Percentiles rank a stretch among this genome's conserved stretches.
Conservation (phyloP, 1,284 basidiomycete species). For the Ceraceosorus bombacis region DNA sequence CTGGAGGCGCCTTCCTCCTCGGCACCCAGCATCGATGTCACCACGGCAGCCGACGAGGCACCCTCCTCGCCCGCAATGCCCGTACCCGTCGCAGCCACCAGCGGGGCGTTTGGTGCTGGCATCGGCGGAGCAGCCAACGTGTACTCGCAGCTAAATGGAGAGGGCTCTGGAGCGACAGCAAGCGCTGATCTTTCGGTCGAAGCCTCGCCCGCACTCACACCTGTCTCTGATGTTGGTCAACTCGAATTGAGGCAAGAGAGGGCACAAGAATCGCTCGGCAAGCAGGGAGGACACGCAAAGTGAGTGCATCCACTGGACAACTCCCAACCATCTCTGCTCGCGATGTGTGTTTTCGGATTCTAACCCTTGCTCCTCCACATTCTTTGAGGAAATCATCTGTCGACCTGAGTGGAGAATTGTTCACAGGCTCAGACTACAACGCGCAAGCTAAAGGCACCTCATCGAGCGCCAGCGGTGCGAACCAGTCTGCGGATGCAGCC, state of each 20-base stretch:
- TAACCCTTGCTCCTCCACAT: neutral
- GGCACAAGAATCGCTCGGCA: neutral
- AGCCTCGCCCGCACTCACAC: neutral
- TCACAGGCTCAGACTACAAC: neutral
- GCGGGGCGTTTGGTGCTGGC: neutral
- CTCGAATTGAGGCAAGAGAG: neutral
- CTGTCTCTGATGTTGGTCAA: neutral
- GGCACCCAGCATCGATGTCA: too few relatives aligned
- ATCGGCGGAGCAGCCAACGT: neutral
- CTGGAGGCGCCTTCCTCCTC: too few relatives aligned
- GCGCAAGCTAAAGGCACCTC: neutral
- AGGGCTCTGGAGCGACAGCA: neutral
- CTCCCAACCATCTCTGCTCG: too few relatives aligned
- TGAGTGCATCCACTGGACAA: too few relatives aligned
- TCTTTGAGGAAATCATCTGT: neutral
- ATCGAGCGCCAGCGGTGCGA: neutral
- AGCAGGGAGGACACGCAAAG: too few relatives aligned
- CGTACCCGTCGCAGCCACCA: neutral
- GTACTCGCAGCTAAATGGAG: neutral
- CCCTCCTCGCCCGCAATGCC: neutral
- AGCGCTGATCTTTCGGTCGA: neutral
- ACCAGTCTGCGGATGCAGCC: neutral
- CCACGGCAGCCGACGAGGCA: too few relatives aligned
- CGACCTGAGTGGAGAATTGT: slow-evolving; percentile 10
- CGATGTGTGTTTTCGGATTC: neutral